Percentiles rank a stretch among this genome's conserved stretches.
phyloP scores from a whole-genome alignment of 1,139 yeast species.

The Geotrichum histeridarum region DNA sequence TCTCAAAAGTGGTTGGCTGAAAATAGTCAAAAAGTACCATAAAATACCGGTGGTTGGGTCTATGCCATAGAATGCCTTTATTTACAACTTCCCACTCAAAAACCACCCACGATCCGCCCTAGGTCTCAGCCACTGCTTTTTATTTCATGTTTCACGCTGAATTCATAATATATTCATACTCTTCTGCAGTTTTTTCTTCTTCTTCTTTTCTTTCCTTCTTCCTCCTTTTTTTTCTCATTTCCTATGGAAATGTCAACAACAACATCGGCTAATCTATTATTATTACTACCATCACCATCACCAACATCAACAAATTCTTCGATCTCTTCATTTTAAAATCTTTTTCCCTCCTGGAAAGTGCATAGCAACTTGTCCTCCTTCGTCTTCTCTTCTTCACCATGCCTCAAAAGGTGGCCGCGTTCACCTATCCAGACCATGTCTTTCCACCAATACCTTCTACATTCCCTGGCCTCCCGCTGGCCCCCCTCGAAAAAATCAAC shows the following conservation, averaged over 20 bases:
- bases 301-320: too few species aligned
- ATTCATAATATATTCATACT: neutral
- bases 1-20: too few species aligned
- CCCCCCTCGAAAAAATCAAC: constrained; percentile 30
- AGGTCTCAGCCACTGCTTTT: constrained; percentile 12
- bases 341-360: neutral
- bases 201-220: neutral
- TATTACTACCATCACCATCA: too few species aligned
- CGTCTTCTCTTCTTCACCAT: constrained; percentile 2
- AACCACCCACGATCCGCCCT: constrained; percentile 1
- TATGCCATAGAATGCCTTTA: too few species aligned
- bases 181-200: neutral
- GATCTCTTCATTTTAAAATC: neutral
- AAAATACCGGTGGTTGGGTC: neutral
- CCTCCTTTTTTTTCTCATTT: neutral
- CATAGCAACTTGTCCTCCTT: neutral
- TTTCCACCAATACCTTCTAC: constrained; percentile 33
- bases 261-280: neutral
- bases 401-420: constrained; percentile 20
- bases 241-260: neutral
- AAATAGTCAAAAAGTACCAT: too few species aligned
- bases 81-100: too few species aligned
- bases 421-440: constrained; percentile 33
- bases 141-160: neutral
- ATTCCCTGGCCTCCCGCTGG: constrained; percentile 31